Conservation (phyloP, 2,329 filamentous ascomycete species). For the Ophiosphaerella korrae region DNA sequence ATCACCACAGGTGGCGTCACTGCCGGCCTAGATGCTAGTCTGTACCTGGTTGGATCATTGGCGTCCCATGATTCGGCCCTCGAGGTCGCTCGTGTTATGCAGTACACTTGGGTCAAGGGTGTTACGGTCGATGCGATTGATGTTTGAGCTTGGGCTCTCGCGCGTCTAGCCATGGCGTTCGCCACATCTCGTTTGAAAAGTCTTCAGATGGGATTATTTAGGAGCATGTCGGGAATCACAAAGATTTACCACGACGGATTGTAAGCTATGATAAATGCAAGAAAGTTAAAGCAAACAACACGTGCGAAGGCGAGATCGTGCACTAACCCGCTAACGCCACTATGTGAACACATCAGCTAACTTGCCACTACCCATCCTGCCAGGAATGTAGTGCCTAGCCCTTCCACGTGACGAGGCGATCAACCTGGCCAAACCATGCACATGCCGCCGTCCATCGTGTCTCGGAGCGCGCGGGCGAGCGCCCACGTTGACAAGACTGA, state of each 20-base stretch:
- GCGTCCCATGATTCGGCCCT: slow-evolving; percentile 77
- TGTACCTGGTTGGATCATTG: slow-evolving; percentile 84
- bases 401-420: too few species aligned
- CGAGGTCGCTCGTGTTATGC: slow-evolving; percentile 75
- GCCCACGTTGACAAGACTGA: too few species aligned
- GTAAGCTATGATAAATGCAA: slow-evolving; percentile 32
- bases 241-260: slow-evolving; percentile 35
- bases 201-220: slow-evolving; percentile 28
- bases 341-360: too few species aligned
- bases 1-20: slow-evolving; percentile 81
- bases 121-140: slow-evolving; percentile 83
- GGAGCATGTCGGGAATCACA: slow-evolving; percentile 30
- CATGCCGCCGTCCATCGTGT: too few species aligned
- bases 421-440: too few species aligned
- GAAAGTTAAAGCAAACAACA: slow-evolving; percentile 20
- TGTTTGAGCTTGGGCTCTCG: slow-evolving; percentile 60
- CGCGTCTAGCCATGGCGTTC: slow-evolving; percentile 32
- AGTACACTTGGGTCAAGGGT: slow-evolving; percentile 86
- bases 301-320: background rate
- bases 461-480: too few species aligned
- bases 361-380: too few species aligned
- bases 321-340: background rate
- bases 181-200: slow-evolving; percentile 20
- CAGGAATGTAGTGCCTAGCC: too few species aligned
- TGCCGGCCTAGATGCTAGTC: slow-evolving; percentile 79